Conservation (phyloP, 352 stramenopile species). For the Globisporangium canariense region DNA sequence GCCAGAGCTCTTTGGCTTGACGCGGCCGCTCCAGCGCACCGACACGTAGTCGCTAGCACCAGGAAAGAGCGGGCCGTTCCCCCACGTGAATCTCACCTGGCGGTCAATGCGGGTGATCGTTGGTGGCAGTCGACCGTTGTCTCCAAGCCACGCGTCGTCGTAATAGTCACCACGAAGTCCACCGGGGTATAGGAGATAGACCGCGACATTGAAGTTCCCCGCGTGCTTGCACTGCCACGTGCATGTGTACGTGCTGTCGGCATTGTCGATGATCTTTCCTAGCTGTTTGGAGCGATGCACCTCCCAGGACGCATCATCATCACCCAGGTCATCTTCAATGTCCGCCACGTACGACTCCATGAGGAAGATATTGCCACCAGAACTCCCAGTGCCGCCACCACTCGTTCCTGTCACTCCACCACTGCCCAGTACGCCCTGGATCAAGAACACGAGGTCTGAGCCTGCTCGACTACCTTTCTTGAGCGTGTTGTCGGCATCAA, state of each 20-base stretch:
- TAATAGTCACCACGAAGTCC: constrained; percentile 71
- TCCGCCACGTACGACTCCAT: constrained; percentile 39
- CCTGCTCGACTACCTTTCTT: constrained; percentile 38
- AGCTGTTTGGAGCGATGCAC: constrained; percentile 23
- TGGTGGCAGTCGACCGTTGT: constrained; percentile 12
- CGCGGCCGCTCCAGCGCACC: constrained; percentile 62
- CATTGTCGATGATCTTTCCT: constrained; percentile 24
- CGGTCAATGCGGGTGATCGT: constrained; percentile 53
- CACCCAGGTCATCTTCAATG: constrained; percentile 15
- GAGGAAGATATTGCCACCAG: constrained; percentile 26
- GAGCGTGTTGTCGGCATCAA: constrained; percentile 24
- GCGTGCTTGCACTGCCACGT: constrained; percentile 44
- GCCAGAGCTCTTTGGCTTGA: constrained; percentile 41
- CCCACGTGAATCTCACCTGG: constrained; percentile 76
- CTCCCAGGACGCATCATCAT: constrained; percentile 6
- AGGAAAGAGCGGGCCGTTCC: constrained; percentile 37
- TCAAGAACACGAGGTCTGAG: constrained; percentile 38
- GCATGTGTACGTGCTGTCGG: constrained; percentile 37
- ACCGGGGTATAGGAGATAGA: constrained; percentile 56
- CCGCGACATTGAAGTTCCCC: constrained; percentile 44
- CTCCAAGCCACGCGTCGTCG: constrained; percentile 50
- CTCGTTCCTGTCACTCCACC: constrained; percentile 16
- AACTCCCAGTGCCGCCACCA: not conserved
- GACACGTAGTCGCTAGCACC: constrained; percentile 51
- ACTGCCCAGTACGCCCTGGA: constrained; percentile 53